Conservation (phyloP, 352 stramenopile genomes). For the Globisporangium nodosum region DNA sequence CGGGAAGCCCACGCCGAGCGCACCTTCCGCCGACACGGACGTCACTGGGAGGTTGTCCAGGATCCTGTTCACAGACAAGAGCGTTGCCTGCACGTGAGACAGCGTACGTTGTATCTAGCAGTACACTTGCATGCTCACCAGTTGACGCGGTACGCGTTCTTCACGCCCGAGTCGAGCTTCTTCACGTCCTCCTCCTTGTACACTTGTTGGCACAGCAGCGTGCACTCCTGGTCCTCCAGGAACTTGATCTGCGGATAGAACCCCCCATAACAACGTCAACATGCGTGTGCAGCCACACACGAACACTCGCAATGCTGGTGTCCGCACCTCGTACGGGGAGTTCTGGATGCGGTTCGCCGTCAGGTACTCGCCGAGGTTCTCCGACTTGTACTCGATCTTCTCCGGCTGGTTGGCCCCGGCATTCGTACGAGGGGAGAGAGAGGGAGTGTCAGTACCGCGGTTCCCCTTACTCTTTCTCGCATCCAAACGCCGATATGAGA, state of each 20-base stretch:
- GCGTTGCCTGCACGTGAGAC: neutral
- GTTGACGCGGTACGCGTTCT: slow-evolving; percentile 97
- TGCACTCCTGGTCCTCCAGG: slow-evolving; percentile 64
- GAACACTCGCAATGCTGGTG: neutral
- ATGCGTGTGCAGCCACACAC: too few relatives aligned
- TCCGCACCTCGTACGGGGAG: slow-evolving; percentile 89
- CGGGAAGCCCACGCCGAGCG: slow-evolving; percentile 78
- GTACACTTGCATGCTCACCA: slow-evolving; percentile 35
- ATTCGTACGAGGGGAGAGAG: too few relatives aligned
- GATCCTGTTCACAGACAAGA: slow-evolving; percentile 65
- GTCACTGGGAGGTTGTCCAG: slow-evolving; percentile 97
- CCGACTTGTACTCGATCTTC: slow-evolving; percentile 94
- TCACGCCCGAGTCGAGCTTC: slow-evolving; percentile 92
- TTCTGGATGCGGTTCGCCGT: slow-evolving; percentile 98
- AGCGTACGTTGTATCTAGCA: neutral
- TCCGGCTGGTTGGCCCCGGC: slow-evolving; percentile 38
- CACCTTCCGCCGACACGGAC: slow-evolving; percentile 58
- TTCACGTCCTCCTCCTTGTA: slow-evolving; percentile 92
- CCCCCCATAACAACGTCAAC: neutral
- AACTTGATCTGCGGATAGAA: slow-evolving; percentile 70
- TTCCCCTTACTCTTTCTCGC: neutral
- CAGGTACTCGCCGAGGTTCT: slow-evolving; percentile 99
- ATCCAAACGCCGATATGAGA: too few relatives aligned
- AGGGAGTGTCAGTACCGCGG: neutral
- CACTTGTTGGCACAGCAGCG: slow-evolving; percentile 68